A percentile compares a stretch with the other conserved stretches of the same genome.
These are phyloP conservation scores for Blumeriella jaapii DNA, from an alignment of 2,329 filamentous ascomycete genomes.

Conservation along the genomic window DNA sequence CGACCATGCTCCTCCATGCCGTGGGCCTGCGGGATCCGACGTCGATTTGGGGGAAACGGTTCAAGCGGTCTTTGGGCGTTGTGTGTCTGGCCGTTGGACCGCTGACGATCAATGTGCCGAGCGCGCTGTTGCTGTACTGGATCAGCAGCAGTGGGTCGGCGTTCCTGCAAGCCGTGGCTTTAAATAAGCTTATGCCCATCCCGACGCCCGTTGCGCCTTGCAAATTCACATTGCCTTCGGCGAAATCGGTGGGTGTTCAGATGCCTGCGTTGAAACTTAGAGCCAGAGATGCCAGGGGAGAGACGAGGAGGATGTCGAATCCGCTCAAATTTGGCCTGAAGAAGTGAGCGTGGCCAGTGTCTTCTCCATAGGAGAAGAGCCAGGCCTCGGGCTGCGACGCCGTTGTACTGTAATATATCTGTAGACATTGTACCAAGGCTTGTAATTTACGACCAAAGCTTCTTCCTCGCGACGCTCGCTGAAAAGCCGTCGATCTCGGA, in stretches of 20 bases:
- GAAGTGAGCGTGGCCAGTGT: too few species aligned
- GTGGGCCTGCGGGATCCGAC: slow-evolving; percentile 10
- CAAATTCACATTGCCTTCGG: slow-evolving; percentile 18
- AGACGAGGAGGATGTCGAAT: too few species aligned
- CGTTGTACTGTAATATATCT: too few species aligned
- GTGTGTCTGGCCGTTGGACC: slow-evolving; percentile 32
- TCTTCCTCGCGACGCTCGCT: too few species aligned
- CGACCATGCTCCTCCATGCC: slow-evolving; percentile 35
- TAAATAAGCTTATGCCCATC: slow-evolving; percentile 31
- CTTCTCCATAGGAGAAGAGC: too few species aligned
- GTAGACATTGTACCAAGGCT: too few species aligned
- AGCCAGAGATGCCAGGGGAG: too few species aligned
- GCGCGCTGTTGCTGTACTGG: slow-evolving; percentile 38
- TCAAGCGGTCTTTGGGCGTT: slow-evolving; percentile 26
- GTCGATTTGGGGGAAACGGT: slow-evolving; percentile 17
- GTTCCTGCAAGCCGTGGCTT: slow-evolving; percentile 29
- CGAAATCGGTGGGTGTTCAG: slow-evolving; percentile 6
- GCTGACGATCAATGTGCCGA: slow-evolving; percentile 30
- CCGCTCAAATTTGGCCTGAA: too few species aligned
- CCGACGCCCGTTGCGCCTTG: slow-evolving; percentile 26
- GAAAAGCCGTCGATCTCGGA: too few species aligned
- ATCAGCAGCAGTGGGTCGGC: slow-evolving; percentile 33
- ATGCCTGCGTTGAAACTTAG: neutral
- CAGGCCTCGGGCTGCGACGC: too few species aligned
- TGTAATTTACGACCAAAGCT: too few species aligned